Percentiles rank a stretch among this genome's conserved stretches.
These are phyloP conservation scores for Metschnikowia kofuensis DNA, from an alignment of 805 yeast genomes.

Conservation along the genomic window DNA sequence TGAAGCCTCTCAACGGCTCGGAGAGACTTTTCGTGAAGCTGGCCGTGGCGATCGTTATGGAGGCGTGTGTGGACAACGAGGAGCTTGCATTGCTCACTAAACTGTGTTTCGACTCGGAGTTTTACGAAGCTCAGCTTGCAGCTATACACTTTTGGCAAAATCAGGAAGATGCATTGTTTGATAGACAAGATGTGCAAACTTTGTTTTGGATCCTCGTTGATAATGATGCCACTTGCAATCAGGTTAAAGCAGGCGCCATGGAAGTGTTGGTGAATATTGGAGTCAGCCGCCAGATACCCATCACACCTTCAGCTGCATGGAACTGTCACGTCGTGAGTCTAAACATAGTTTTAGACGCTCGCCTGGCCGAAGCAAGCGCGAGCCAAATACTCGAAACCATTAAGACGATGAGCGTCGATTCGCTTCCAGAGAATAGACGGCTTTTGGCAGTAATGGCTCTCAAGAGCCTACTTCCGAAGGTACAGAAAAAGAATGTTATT, in stretches of 20 bases:
- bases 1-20: slow-evolving; percentile 9
- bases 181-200: not conserved
- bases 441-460: slow-evolving; percentile 4
- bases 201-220: not conserved
- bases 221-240: not conserved
- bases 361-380: not conserved
- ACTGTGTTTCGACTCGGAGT: not conserved
- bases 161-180: not conserved
- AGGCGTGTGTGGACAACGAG: slow-evolving; percentile 14
- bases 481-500: not conserved
- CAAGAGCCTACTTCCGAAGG: not conserved
- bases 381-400: not conserved
- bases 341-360: slow-evolving; percentile 4
- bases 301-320: not conserved
- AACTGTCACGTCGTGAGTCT: not conserved
- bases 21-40: slow-evolving; percentile 33
- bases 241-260: slow-evolving; percentile 1
- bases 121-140: slow-evolving; percentile 9
- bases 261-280: not conserved
- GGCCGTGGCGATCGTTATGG: slow-evolving; percentile 19
- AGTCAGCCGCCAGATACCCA: not conserved
- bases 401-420: slow-evolving; percentile 1
- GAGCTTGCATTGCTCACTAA: not conserved
- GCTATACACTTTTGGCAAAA: slow-evolving; percentile 2
- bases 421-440: slow-evolving; percentile 3